Evolutionary conservation across 2,329 filamentous ascomycete genomes (phyloP).

Genomic region (Neospermospora avenae): DNA sequence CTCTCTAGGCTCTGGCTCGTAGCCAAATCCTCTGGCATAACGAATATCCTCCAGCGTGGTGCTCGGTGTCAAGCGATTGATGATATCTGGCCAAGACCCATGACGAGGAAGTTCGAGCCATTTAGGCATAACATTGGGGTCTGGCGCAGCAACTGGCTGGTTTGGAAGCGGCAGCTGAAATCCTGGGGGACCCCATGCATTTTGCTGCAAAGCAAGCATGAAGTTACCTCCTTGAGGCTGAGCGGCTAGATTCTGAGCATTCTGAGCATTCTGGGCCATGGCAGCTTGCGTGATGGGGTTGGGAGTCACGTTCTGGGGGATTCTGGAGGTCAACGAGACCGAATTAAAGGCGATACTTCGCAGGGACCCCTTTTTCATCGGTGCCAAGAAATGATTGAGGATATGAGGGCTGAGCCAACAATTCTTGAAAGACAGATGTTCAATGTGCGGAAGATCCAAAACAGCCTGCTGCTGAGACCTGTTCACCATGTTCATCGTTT

Average conservation of each 20-base stretch:
- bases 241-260: not conserved
- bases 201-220: not conserved
- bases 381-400: constrained; percentile 48
- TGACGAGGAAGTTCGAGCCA: constrained; percentile 38
- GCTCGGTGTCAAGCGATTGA: constrained; percentile 49
- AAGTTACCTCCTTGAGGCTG: constrained; percentile 9
- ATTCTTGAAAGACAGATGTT: constrained; percentile 61
- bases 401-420: constrained; percentile 64
- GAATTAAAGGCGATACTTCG: constrained; percentile 58
- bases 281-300: constrained; percentile 13
- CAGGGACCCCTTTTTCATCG: constrained; percentile 46
- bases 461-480: constrained; percentile 31
- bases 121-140: constrained; percentile 18
- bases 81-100: constrained; percentile 48
- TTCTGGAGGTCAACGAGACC: constrained; percentile 57
- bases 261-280: constrained; percentile 7
- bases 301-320: constrained; percentile 28
- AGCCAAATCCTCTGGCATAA: constrained; percentile 35
- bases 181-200: not conserved
- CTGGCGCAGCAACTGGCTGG: constrained; percentile 4
- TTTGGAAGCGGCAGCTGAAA: not conserved
- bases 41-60: constrained; percentile 42
- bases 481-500: constrained; percentile 36
- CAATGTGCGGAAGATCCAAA: constrained; percentile 53
- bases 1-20: constrained; percentile 22